phyloP scores from a whole-genome alignment of 331 rosid genomes.

The Malus hybrid region DNA sequence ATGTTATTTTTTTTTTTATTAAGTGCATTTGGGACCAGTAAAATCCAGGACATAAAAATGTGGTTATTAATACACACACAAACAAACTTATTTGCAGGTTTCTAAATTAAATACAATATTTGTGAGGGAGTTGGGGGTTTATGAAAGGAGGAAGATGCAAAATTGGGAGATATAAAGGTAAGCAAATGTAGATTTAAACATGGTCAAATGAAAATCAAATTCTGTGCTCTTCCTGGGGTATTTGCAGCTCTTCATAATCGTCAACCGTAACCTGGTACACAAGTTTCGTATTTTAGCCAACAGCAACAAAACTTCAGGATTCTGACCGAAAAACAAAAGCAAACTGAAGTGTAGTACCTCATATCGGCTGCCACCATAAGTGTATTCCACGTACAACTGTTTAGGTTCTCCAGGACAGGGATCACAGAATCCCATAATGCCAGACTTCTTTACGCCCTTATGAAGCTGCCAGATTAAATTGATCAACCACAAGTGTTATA shows the following conservation, averaged over 20 bases:
- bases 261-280: slow-evolving; percentile 49
- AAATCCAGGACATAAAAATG: no score
- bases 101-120: no score
- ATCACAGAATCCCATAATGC: slow-evolving; percentile 96
- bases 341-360: slow-evolving; percentile 38
- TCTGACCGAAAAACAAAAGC: not conserved
- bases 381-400: slow-evolving; percentile 66
- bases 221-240: slow-evolving; percentile 39
- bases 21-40: no score
- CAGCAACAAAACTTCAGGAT: not conserved
- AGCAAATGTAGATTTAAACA: no score
- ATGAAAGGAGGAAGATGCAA: no score
- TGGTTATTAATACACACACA: no score
- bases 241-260: slow-evolving; percentile 51
- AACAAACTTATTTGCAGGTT: no score
- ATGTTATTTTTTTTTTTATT: no score
- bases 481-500: not conserved
- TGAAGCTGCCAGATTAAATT: slow-evolving; percentile 65
- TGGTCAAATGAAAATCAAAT: no score
- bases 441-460: slow-evolving; percentile 85
- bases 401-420: slow-evolving; percentile 84
- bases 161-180: no score
- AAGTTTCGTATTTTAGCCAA: not conserved
- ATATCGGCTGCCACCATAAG: slow-evolving; percentile 40
- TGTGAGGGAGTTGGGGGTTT: no score